A percentile compares a stretch with the other conserved stretches of the same genome.
Evolutionary conservation across 306 rosid species (phyloP).

Genomic region (Rubus parviflorus): DNA sequence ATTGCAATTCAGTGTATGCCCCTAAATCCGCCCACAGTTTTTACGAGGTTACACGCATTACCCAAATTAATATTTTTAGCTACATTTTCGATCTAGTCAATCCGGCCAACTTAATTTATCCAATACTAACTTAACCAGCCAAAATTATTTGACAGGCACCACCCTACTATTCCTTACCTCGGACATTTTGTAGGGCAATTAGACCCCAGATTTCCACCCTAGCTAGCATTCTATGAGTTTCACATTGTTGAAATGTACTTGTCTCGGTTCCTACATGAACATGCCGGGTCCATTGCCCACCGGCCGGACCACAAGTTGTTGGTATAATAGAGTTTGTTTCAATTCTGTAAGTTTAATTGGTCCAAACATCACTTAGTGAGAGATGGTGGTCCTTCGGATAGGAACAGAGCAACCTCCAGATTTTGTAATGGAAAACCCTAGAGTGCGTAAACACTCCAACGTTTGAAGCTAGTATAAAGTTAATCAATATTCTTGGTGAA

Average conservation of each 20-base stretch:
- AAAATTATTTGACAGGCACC: not conserved
- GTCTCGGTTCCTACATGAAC: not conserved
- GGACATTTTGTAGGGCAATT: not conserved
- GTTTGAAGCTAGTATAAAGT: not conserved
- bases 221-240: not conserved
- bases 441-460: not conserved
- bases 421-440: not conserved
- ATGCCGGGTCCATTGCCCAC: not conserved
- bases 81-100: too few relatives aligned
- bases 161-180: not conserved
- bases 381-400: not conserved
- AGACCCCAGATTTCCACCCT: not conserved
- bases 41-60: too few relatives aligned
- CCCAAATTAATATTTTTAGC: too few relatives aligned
- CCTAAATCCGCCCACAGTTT: too few relatives aligned
- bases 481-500: not conserved
- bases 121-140: not conserved
- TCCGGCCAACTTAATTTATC: not conserved
- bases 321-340: not conserved
- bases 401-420: not conserved
- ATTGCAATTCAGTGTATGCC: too few relatives aligned
- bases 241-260: not conserved
- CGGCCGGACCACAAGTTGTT: conserved; percentile 2
- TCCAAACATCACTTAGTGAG: not conserved
- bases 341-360: not conserved